A percentile compares a stretch with the other conserved stretches of the same genome.
These are phyloP conservation scores for Trifolium subterraneum DNA, from an alignment of 306 rosid genomes.

Conservation along the genomic window DNA sequence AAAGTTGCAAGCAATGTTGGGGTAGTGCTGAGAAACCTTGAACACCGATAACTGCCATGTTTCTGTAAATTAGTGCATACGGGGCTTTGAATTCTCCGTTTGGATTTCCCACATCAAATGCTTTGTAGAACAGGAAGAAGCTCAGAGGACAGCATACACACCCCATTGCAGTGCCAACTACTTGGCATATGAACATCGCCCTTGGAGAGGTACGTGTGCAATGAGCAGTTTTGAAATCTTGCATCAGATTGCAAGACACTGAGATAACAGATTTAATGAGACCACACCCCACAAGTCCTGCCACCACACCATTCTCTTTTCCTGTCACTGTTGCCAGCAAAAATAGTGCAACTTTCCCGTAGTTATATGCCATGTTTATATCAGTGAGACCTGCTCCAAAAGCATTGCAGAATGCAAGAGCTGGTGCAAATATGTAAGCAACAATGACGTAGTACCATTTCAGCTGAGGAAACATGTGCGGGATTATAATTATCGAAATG, in stretches of 20 bases:
- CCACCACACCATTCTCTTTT: constrained; percentile 51
- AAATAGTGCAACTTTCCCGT: constrained; percentile 88
- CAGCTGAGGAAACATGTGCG: constrained; percentile 46
- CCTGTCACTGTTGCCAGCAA: constrained; percentile 65
- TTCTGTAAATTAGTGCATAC: constrained; percentile 64
- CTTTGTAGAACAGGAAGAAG: constrained; percentile 73
- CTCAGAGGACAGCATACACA: constrained; percentile 78
- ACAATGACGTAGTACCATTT: constrained; percentile 52
- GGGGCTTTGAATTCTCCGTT: constrained; percentile 94
- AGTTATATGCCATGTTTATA: constrained; percentile 94
- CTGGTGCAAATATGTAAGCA: constrained; percentile 69
- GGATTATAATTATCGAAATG: constrained; percentile 63
- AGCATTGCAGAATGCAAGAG: constrained; percentile 95
- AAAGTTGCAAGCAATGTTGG: constrained; percentile 75
- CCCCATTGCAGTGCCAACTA: constrained; percentile 74
- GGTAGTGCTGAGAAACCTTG: constrained; percentile 77
- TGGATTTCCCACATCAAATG: constrained; percentile 64
- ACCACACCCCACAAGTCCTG: constrained; percentile 81
- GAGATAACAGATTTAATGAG: constrained; percentile 73
- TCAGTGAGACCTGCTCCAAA: constrained; percentile 95
- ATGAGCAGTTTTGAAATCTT: constrained; percentile 90
- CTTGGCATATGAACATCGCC: constrained; percentile 89
- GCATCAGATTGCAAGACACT: constrained; percentile 87
- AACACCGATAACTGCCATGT: constrained; percentile 52
- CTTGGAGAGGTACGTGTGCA: constrained; percentile 81